Base-by-base conservation (phyloP, 2,329 filamentous ascomycete species). In the Ambrosiella cleistominuta region DNA sequence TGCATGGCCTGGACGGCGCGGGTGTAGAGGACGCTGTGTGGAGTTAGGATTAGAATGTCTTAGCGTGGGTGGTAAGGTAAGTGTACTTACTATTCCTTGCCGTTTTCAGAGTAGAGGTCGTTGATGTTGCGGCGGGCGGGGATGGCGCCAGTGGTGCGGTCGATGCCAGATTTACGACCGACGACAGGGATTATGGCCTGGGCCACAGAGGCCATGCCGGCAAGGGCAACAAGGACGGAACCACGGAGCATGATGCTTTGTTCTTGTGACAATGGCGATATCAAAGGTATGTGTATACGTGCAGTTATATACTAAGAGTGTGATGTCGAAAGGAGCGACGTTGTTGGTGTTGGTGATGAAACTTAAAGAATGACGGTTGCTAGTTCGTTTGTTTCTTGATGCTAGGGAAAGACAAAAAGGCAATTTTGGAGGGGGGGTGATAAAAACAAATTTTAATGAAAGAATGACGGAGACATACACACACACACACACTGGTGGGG, bases 81-180 rank as follows among this genome's bases (percentile, higher is more conserved):
- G 37, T 17, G 27, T 42, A 58, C 66, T 63, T 65, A 76, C 74
- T 75, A 76, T 62, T 72, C 66, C 7, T 72, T 68, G 1, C 74
- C 74, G 39, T 68, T 69, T 49, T 67, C 63, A 15, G 66, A 61
- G 52, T 72, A 69, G 7, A 80, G 64, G 4, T 70, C 68, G 62
- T 76, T 74, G 61, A 80, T 74, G 61, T 75, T 74, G 60, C 67
- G 66, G 56, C 77, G 71, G 47, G 67, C 59, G 6, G 77, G 77
- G 35, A 71, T 68, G 54, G 70, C 67, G 2, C 70, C 70, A 12
- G 71, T 72, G 17, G 55, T 54, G 12, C 60, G 50, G 61, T 70
- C 66, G 58, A 74, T 66, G 9, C 70, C 69, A 1, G 65, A 65
- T 15, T 64, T 63, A 49, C 68, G 67, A 54, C 75, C 74, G 19